A percentile compares a stretch with the other conserved stretches of the same genome.
phyloP scores from a whole-genome alignment of 2,329 filamentous ascomycete species.

The Colletotrichum chlorophyti region DNA sequence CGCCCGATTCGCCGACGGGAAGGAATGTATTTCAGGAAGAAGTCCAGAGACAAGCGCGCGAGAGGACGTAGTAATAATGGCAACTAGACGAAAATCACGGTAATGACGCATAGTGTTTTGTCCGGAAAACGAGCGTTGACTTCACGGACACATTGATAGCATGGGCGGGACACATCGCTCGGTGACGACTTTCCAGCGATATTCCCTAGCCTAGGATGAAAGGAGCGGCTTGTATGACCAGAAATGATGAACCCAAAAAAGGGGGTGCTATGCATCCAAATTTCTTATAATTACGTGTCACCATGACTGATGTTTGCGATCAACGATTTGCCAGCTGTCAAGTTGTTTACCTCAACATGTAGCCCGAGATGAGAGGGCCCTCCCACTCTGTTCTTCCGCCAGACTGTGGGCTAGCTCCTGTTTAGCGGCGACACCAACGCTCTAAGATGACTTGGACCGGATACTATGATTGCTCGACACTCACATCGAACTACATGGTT shows the following conservation, averaged over 20 bases:
- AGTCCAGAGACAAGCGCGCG: slow-evolving; percentile 40
- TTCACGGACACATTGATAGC: too few species aligned
- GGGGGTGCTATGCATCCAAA: background rate
- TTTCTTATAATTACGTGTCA: too few species aligned
- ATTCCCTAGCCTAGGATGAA: background rate
- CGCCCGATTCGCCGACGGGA: slow-evolving; percentile 16
- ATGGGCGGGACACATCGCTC: background rate
- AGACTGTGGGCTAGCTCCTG: too few species aligned
- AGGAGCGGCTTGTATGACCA: slow-evolving; percentile 11
- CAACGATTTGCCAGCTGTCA: too few species aligned
- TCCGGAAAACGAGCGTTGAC: background rate
- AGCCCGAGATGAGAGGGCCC: too few species aligned
- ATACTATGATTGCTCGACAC: too few species aligned
- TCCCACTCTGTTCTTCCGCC: too few species aligned
- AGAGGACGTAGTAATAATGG: slow-evolving; percentile 13
- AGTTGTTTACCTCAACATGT: too few species aligned
- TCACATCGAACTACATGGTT: too few species aligned
- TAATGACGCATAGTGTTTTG: slow-evolving; percentile 2
- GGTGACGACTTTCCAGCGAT: slow-evolving; percentile 23
- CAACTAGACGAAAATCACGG: background rate
- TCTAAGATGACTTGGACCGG: too few species aligned
- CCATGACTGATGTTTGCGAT: too few species aligned
- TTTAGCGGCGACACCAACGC: too few species aligned
- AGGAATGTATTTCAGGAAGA: slow-evolving; percentile 46
- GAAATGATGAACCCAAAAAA: slow-evolving; percentile 14